These are phyloP conservation scores for Zoysia matrella DNA, from an alignment of 202 grass and related monocot genomes.

Conservation along the genomic window DNA sequence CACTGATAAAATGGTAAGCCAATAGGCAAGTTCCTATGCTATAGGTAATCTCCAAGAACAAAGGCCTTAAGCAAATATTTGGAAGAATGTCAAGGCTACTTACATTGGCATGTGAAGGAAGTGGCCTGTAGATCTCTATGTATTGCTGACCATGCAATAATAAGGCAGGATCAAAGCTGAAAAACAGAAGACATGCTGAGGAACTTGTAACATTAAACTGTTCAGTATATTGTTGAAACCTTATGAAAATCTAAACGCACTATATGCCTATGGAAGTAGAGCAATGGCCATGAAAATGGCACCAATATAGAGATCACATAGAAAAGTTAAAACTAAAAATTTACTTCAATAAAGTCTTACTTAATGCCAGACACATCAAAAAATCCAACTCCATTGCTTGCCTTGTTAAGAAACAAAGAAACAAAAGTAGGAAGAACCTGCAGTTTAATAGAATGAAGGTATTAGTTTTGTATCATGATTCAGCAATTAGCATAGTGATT, in stretches of 20 bases:
- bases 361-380: slow-evolving; percentile 74
- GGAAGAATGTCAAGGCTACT: slow-evolving; percentile 31
- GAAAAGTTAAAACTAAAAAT: slow-evolving; percentile 23
- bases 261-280: too few species aligned
- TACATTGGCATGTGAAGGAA: slow-evolving; percentile 76
- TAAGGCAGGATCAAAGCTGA: slow-evolving; percentile 72
- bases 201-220: too few species aligned
- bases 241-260: too few species aligned
- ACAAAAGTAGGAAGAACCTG: too few species aligned
- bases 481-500: neutral
- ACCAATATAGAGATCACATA: neutral
- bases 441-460: slow-evolving; percentile 21
- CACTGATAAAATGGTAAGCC: neutral
- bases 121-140: too few species aligned
- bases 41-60: slow-evolving; percentile 25
- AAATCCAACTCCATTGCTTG: slow-evolving; percentile 64
- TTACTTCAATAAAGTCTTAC: slow-evolving; percentile 52
- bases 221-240: too few species aligned
- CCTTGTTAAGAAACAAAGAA: slow-evolving; percentile 74
- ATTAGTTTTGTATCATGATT: slow-evolving; percentile 9
- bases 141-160: slow-evolving; percentile 92
- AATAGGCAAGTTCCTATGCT: neutral
- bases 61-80: slow-evolving; percentile 23
- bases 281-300: slow-evolving; percentile 23
- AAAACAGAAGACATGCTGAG: slow-evolving; percentile 40